These are phyloP conservation scores for Cercospora janseana DNA, from an alignment of 2,329 filamentous ascomycete species.

Conservation along the genomic window DNA sequence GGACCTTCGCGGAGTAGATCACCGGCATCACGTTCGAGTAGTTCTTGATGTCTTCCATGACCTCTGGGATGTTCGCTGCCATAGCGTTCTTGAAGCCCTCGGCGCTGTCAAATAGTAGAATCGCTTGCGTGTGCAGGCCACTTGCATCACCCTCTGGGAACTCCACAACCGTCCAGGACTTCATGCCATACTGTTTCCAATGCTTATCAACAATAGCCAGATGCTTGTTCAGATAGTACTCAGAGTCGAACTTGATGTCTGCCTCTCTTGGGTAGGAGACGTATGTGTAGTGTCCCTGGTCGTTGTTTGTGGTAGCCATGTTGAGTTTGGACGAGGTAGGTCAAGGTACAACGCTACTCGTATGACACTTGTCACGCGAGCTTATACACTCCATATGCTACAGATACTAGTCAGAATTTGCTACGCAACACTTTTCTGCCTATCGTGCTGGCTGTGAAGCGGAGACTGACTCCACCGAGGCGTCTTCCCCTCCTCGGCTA, in stretches of 20 bases:
- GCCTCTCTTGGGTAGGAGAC: slow-evolving; percentile 39
- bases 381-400: not conserved
- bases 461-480: not conserved
- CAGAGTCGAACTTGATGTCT: slow-evolving; percentile 43
- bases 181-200: slow-evolving; percentile 42
- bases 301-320: not conserved
- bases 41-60: slow-evolving; percentile 23
- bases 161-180: slow-evolving; percentile 29
- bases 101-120: slow-evolving; percentile 24
- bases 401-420: slow-evolving; percentile 2
- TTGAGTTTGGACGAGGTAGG: no score
- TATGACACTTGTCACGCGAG: no score
- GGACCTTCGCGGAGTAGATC: slow-evolving; percentile 16
- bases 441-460: not conserved
- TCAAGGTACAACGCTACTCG: no score
- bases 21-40: slow-evolving; percentile 24
- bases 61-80: slow-evolving; percentile 24
- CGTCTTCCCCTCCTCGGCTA: not conserved
- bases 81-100: slow-evolving; percentile 25
- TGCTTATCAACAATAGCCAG: slow-evolving; percentile 44
- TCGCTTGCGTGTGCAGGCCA: slow-evolving; percentile 23
- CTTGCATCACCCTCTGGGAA: slow-evolving; percentile 22
- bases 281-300: slow-evolving; percentile 11
- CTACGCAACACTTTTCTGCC: not conserved
- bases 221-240: slow-evolving; percentile 47